Base-by-base conservation (phyloP, 1,284 basidiomycete species). In the Puccinia coronata region DNA sequence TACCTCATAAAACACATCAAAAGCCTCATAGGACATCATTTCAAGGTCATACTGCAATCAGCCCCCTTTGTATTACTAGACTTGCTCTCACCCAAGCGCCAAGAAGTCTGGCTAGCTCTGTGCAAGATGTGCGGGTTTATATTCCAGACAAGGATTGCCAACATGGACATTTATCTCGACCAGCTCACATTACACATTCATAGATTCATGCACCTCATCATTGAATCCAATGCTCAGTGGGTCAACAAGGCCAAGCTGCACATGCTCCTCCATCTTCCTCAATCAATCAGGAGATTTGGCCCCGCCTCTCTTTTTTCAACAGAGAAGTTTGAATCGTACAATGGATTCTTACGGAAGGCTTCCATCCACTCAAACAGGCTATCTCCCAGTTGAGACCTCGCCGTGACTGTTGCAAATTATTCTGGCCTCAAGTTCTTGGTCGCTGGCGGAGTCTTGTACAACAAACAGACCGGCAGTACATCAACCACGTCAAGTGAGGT, bases 191-290 rank as follows among this genome's bases (percentile, higher is more conserved):
- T 59, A 4, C 85, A 82, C 53, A 87, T 88, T 34, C 47, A 86
- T 0, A 31, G 83, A 16, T 87, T 87, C 70, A 83, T 88, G 0
- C 34, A 84, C 0, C 82, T 83, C 5, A 85, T 85, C 0, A 85
- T 84, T 0, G 73, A 47, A 0, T 86, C 85, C 85, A 86, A 84
- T 3, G 71, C 75, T 11, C 84, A 82, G 0, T 87, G 87, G 87
- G 87, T 87, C 81, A 87, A 88, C 81, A 88, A 88, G 79, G 85
- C 87, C 2, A 88, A 88, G 76, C 87, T 85, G 51, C 85, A 85
- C 51, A 76, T 85, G 20, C 14, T 85, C 6, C 57, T 82, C 1
- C 84, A 85, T 28, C 76, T 85, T 12, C 67, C 79, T 12, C 61
- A 77, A 6, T 84, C 84, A 25, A 81, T 85, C 16, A 16, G 16